Base-by-base conservation (phyloP, 768 basidiomycete species). In the Termitomyces sp. region DNA sequence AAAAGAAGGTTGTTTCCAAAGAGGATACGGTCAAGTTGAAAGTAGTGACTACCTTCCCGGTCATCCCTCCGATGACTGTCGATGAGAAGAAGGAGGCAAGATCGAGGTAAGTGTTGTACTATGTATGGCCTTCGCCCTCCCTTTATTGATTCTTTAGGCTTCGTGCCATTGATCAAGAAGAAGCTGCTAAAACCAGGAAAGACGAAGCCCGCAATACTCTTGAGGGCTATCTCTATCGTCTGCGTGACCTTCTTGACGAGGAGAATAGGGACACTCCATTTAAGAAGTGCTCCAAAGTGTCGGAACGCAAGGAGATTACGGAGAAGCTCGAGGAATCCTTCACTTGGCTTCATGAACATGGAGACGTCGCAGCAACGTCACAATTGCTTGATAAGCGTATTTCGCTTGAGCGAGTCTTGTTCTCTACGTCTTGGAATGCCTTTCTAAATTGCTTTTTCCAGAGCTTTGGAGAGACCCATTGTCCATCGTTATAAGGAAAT, bases 171-270 rank as follows among this genome's bases (percentile, higher is more conserved):
- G 91, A 96, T 64, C 70, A 77, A 7, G 86, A 88, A 56, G 95
- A 98, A 74, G 75, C 79, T 2, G 82, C 86, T 18, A 93, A 92
- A 70, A 79, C 78, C 35, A 84, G 85, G 55, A 86, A 86, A 35
- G 95, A 95, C 67, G 97, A 98, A 70, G 93, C 93, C 2, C 81
- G 89, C 33, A 99, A 99, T 73, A 79, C 82, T 28, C 84, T 99
- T 54, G 97, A 99, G 72, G 85, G 88, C 35, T 97, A 97, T 69
- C 73, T 98, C n/a, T 99, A 99, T 76, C 83, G 88, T 60, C 74
- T 97, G 36, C 87, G 92, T 23, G 94, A 94, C 68, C 78, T 96
- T 10, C 77, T 98, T 33, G 80, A 83, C 33, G 85, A 89, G 41
- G 81, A 83, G 12, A 82, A 83, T 64, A 65, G 74, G 5, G 81